Conservation (phyloP, 2,329 filamentous ascomycete genomes). For the Aspergillus carbonarius region DNA sequence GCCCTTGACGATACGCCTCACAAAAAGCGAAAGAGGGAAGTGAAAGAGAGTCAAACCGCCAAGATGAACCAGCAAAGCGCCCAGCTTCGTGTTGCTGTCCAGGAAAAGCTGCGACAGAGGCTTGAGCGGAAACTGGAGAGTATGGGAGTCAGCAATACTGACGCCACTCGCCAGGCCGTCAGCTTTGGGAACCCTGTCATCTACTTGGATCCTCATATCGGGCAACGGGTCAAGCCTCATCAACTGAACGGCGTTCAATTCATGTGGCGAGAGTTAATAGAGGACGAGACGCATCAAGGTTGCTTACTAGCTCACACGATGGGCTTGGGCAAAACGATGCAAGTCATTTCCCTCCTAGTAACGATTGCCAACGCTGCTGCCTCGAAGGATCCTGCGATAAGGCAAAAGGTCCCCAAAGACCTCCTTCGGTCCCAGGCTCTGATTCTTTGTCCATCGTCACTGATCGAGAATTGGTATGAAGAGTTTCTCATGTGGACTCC, state of each 20-base stretch:
- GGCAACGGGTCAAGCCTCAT: conserved; percentile 68
- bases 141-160: conserved; percentile 32
- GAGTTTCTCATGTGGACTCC: conserved; percentile 73
- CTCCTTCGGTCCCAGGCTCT: conserved; percentile 65
- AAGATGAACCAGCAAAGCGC: conserved; percentile 58
- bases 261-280: conserved; percentile 81
- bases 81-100: conserved; percentile 53
- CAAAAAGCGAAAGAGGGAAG: conserved; percentile 49
- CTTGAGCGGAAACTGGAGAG: conserved; percentile 33
- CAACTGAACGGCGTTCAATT: conserved; percentile 81
- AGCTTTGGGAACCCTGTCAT: conserved; percentile 44
- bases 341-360: conserved; percentile 79
- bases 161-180: conserved; percentile 51
- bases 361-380: conserved; percentile 66
- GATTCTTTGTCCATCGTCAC: conserved; percentile 70
- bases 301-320: conserved; percentile 86
- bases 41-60: conserved; percentile 51
- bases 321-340: conserved; percentile 92
- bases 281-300: conserved; percentile 63
- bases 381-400: conserved; percentile 58
- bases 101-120: conserved; percentile 50
- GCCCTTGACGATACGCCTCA: conserved; percentile 33
- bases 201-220: conserved; percentile 63
- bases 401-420: conserved; percentile 65
- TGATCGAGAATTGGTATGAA: conserved; percentile 80